A percentile compares a stretch with the other conserved stretches of the same genome.
Conservation (phyloP, 441 rosid genomes). For the Macaranga tanarius region DNA sequence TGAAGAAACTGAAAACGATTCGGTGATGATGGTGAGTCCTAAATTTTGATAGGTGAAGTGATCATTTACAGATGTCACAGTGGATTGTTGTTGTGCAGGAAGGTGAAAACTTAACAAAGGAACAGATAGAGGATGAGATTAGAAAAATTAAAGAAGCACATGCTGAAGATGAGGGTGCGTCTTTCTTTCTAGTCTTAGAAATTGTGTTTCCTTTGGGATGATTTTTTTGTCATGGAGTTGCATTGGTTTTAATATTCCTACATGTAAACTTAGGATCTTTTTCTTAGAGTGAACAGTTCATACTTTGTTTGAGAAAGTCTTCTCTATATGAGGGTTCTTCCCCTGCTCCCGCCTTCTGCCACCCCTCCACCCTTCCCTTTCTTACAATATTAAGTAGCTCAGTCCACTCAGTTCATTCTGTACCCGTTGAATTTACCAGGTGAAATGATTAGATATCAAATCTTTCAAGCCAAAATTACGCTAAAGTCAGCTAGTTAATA, state of each 20-base stretch:
- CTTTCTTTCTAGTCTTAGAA: slow-evolving; percentile 12
- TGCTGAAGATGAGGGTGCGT: slow-evolving; percentile 89
- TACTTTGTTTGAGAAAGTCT: background rate
- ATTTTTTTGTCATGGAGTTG: background rate
- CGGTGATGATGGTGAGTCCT: slow-evolving; percentile 73
- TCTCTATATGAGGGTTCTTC: background rate
- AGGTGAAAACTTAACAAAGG: slow-evolving; percentile 72
- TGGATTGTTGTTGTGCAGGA: slow-evolving; percentile 54
- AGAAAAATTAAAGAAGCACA: slow-evolving; percentile 81
- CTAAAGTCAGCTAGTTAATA: background rate
- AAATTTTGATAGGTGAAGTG: background rate
- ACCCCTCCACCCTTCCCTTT: background rate
- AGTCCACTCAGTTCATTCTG: background rate
- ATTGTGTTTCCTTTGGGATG: background rate
- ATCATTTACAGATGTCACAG: background rate
- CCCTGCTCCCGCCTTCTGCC: background rate
- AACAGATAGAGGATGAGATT: slow-evolving; percentile 79
- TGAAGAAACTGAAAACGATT: slow-evolving; percentile 76
- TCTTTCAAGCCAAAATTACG: background rate
- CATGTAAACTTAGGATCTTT: background rate
- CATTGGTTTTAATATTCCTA: background rate
- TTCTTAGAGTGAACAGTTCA: background rate
- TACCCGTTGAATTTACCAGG: background rate
- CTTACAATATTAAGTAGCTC: background rate
- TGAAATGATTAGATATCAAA: background rate